Evolutionary conservation across 768 basidiomycete species (phyloP).

Genomic region (Lentinula guzmanii): DNA sequence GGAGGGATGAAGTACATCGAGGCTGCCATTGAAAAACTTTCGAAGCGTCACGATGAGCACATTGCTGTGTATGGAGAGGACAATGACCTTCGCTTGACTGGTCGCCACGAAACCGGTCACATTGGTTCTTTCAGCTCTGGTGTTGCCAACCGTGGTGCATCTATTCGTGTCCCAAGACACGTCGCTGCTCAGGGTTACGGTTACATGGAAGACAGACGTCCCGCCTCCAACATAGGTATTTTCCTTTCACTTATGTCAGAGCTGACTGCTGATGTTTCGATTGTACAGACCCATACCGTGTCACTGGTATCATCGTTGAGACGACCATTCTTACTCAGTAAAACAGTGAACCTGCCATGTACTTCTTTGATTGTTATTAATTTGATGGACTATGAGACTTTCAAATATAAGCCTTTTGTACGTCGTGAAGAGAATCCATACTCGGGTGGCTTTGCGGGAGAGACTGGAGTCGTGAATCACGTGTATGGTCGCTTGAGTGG

Average conservation of each 20-base stretch:
- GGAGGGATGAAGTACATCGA: constrained; percentile 93
- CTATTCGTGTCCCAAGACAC: constrained; percentile 92
- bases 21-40: constrained; percentile 88
- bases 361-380: constrained; percentile 25
- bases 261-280: constrained; percentile 2
- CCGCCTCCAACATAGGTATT: constrained; percentile 95
- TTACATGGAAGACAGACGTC: constrained; percentile 94
- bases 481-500: no score
- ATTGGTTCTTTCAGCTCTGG: constrained; percentile 89
- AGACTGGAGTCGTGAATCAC: no score
- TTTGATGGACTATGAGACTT: background rate
- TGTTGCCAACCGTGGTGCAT: constrained; percentile 96
- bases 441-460: no score
- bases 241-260: constrained; percentile 8
- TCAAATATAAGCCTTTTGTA: background rate
- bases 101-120: constrained; percentile 96
- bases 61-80: constrained; percentile 97
- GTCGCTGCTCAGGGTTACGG: constrained; percentile 91
- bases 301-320: constrained; percentile 85
- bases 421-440: no score
- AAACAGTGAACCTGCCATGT: constrained; percentile 11
- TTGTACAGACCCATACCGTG: constrained; percentile 83
- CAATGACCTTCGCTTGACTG: constrained; percentile 94
- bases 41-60: constrained; percentile 88
- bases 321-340: constrained; percentile 61